Evolutionary conservation across 371 early-diverging fungal species (phyloP).

Genomic region (Apophysomyces variabilis): DNA sequence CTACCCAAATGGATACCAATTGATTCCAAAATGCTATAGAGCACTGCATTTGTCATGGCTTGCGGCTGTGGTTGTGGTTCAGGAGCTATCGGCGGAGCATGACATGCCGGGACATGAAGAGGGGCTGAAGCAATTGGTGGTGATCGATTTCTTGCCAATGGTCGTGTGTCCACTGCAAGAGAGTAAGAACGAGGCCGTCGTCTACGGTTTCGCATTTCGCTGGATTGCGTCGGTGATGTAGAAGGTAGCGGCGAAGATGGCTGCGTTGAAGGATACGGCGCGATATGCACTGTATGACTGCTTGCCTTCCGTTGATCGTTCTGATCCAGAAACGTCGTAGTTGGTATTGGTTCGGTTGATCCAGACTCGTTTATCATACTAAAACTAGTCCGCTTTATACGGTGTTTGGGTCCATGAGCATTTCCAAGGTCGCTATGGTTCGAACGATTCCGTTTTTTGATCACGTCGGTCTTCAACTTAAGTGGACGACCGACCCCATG

Average conservation of each 20-base stretch:
- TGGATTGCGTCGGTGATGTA: not conserved
- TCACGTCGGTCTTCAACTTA: slow-evolving; percentile 78
- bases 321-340: not conserved
- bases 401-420: not conserved
- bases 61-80: not conserved
- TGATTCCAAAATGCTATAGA: slow-evolving; percentile 27
- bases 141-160: too few relatives aligned
- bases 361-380: not conserved
- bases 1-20: slow-evolving; percentile 28
- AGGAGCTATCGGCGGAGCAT: not conserved
- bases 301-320: not conserved
- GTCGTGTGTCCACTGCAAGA: too few relatives aligned
- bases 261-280: not conserved
- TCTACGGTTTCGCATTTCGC: too few relatives aligned
- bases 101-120: too few relatives aligned
- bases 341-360: not conserved
- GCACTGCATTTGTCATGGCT: slow-evolving; percentile 22
- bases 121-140: too few relatives aligned
- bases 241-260: not conserved
- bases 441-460: slow-evolving; percentile 78
- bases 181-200: not conserved
- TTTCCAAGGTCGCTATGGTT: not conserved
- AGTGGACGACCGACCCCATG: slow-evolving; percentile 84
- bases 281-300: not conserved
- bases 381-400: not conserved